phyloP scores from a whole-genome alignment of 1,284 basidiomycete genomes.

The Pisolithus thermaeus region DNA sequence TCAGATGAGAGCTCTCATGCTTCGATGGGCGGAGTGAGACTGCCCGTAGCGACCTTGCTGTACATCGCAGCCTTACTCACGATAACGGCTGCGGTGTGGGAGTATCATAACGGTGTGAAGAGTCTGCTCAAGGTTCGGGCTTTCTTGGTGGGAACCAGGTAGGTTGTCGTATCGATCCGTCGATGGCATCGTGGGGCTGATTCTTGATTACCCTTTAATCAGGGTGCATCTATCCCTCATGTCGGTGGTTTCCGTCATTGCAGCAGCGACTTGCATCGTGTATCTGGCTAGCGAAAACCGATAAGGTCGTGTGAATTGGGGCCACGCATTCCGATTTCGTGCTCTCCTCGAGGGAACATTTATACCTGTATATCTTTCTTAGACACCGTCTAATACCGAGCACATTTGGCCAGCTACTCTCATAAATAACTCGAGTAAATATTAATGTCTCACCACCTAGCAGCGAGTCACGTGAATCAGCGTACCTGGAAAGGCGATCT shows the following conservation, averaged over 20 bases:
- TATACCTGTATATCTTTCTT: too few species aligned
- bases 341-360: too few species aligned
- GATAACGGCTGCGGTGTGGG: constrained; percentile 54
- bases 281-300: constrained; percentile 31
- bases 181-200: constrained; percentile 9
- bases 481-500: neutral
- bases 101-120: constrained; percentile 52
- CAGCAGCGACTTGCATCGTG: constrained; percentile 48
- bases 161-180: constrained; percentile 21
- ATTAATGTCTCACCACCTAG: too few species aligned
- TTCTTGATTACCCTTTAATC: neutral
- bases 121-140: constrained; percentile 53
- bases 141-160: constrained; percentile 57
- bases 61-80: constrained; percentile 47
- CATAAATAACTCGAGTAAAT: too few species aligned
- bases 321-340: too few species aligned
- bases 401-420: too few species aligned
- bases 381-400: too few species aligned
- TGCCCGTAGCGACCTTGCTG: constrained; percentile 35
- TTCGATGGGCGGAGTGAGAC: constrained; percentile 12
- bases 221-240: constrained; percentile 53
- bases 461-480: constrained; percentile 13
- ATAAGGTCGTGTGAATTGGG: neutral
- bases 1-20: neutral
- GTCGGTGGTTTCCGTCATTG: constrained; percentile 39